These are phyloP conservation scores for Rhododendron simsii DNA, from an alignment of 148 eudicot species.

Conservation along the genomic window DNA sequence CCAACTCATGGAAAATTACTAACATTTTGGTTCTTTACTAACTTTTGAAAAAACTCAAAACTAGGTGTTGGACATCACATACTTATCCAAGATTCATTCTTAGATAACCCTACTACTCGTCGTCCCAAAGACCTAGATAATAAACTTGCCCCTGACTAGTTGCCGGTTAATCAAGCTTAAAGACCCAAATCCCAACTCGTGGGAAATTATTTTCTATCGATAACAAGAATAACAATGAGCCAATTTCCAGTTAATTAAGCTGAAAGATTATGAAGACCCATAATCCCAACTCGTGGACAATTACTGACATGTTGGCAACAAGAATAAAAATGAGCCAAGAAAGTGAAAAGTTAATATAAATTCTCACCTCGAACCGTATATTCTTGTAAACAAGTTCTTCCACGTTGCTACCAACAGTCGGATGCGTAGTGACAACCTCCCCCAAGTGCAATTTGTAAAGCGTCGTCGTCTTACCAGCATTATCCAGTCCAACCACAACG, in stretches of 20 bases:
- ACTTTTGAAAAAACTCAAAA: not conserved
- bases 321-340: not conserved
- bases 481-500: conserved; percentile 88
- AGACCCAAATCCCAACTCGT: not conserved
- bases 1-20: not conserved
- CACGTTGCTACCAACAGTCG: conserved; percentile 98
- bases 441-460: conserved; percentile 94
- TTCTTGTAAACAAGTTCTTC: conserved; percentile 97
- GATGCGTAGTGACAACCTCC: conserved; percentile 93
- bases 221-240: not conserved
- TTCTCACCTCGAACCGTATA: conserved; percentile 76
- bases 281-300: not conserved
- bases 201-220: not conserved
- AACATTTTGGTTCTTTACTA: not conserved
- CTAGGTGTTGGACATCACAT: not conserved
- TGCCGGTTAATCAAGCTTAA: not conserved
- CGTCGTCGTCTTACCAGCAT: conserved; percentile 97
- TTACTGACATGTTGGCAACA: not conserved
- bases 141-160: not conserved
- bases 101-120: not conserved
- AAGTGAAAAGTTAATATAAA: not conserved
- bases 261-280: not conserved
- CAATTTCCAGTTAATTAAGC: not conserved
- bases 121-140: not conserved
- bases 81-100: not conserved